phyloP scores from a whole-genome alignment of 163 green algal genomes.

The Chlamydomonas reinhardtii region DNA sequence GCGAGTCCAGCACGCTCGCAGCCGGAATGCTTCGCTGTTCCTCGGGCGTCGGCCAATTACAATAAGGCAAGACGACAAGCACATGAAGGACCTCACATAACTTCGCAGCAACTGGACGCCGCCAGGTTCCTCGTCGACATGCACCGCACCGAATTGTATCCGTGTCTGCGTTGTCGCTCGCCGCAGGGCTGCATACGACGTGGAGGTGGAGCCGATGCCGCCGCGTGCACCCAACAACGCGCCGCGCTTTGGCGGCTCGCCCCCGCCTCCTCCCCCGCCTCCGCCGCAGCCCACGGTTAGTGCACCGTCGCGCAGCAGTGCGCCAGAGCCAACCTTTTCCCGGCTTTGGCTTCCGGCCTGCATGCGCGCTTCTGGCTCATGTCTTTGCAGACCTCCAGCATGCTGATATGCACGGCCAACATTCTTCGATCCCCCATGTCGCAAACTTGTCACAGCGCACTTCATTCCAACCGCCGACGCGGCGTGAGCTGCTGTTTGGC shows the following conservation, averaged over 20 bases:
- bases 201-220: conserved; percentile 23
- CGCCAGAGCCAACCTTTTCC: too few relatives aligned
- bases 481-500: conserved; percentile 32
- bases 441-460: not conserved
- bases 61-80: not conserved
- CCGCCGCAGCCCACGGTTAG: conserved; percentile 7
- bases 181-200: conserved; percentile 22
- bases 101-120: too few relatives aligned
- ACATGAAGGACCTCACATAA: not conserved
- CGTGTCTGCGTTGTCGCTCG: not conserved
- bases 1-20: too few relatives aligned
- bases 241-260: conserved; percentile 24
- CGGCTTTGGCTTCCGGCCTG: too few relatives aligned
- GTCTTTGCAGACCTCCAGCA: too few relatives aligned
- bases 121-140: too few relatives aligned
- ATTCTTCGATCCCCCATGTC: not conserved
- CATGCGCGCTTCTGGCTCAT: not conserved
- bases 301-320: not conserved
- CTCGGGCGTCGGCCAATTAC: not conserved
- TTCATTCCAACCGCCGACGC: not conserved
- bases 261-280: conserved; percentile 15
- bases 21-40: too few relatives aligned
- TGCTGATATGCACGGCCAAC: not conserved
- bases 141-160: too few relatives aligned
- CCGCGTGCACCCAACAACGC: conserved; percentile 18